phyloP scores from a whole-genome alignment of 306 rosid genomes.

The Inga laurina region DNA sequence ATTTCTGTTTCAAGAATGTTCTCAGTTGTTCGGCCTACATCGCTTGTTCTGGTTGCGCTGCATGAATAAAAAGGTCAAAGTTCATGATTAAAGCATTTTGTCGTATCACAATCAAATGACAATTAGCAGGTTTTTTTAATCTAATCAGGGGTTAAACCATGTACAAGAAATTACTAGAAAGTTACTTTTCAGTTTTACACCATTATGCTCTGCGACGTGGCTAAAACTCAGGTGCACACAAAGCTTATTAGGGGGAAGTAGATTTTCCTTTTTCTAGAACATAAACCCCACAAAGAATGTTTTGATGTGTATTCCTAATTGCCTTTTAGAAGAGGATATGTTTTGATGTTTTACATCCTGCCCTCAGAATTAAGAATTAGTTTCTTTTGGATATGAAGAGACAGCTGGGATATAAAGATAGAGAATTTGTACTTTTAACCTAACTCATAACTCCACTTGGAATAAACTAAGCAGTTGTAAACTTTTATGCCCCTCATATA shows the following conservation, averaged over 20 bases:
- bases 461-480: conserved; percentile 21
- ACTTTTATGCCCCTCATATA: background rate
- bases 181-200: background rate
- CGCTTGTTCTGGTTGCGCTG: background rate
- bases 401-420: background rate
- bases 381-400: background rate
- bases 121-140: background rate
- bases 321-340: background rate
- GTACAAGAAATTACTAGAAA: background rate
- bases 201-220: conserved; percentile 7
- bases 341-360: background rate
- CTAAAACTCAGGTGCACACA: background rate
- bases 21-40: conserved; percentile 22
- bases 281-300: conserved; percentile 4
- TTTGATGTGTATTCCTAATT: background rate
- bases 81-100: conserved; percentile 17
- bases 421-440: conserved; percentile 21
- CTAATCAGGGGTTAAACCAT: background rate
- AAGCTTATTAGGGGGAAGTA: conserved; percentile 8
- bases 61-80: background rate
- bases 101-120: background rate
- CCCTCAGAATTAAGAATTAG: background rate
- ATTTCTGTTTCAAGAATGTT: conserved; percentile 10
- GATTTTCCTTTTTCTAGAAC: background rate
- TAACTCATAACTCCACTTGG: conserved; percentile 35